Conservation (phyloP, 768 basidiomycete species). For the Agaricus subrufescens region DNA sequence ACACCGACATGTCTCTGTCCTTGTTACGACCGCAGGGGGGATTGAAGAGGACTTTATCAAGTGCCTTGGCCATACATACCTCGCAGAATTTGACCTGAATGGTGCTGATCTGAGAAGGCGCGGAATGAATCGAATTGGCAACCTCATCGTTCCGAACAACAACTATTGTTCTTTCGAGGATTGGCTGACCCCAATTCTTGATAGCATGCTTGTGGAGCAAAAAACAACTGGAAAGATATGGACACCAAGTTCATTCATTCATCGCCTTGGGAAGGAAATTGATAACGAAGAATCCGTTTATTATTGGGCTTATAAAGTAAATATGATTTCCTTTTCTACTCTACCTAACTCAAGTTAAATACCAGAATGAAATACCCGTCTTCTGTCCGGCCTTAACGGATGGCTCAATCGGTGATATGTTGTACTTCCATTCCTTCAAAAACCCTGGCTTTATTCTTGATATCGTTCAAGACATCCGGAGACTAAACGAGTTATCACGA, state of each 20-base stretch:
- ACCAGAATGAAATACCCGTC: constrained; percentile 94
- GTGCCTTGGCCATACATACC: constrained; percentile 94
- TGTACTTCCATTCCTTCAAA: constrained; percentile 96
- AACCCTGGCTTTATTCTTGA: constrained; percentile 83
- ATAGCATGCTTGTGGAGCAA: constrained; percentile 88
- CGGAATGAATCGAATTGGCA: constrained; percentile 98
- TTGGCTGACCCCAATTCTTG: constrained; percentile 94
- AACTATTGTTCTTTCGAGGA: constrained; percentile 99
- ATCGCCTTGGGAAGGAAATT: constrained; percentile 93
- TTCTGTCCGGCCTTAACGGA: constrained; percentile 99
- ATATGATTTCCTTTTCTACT: constrained; percentile 23
- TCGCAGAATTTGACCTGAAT: constrained; percentile 89
- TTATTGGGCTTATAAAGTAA: constrained; percentile 99
- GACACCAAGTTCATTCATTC: constrained; percentile 94
- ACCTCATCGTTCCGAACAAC: constrained; percentile 93
- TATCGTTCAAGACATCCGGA: constrained; percentile 91
- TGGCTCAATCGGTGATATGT: constrained; percentile 98
- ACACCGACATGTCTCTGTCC: constrained; percentile 80
- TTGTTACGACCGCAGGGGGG: constrained; percentile 97
- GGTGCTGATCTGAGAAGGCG: constrained; percentile 81
- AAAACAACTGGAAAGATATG: constrained; percentile 63
- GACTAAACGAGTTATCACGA: constrained; percentile 84
- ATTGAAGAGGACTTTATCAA: constrained; percentile 99
- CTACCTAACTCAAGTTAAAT: constrained; percentile 12
- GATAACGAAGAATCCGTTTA: constrained; percentile 96